Percentiles rank a stretch among this genome's conserved stretches.
These are phyloP conservation scores for Rehmannia glutinosa DNA, from an alignment of 257 asterid genomes.

Conservation along the genomic window DNA sequence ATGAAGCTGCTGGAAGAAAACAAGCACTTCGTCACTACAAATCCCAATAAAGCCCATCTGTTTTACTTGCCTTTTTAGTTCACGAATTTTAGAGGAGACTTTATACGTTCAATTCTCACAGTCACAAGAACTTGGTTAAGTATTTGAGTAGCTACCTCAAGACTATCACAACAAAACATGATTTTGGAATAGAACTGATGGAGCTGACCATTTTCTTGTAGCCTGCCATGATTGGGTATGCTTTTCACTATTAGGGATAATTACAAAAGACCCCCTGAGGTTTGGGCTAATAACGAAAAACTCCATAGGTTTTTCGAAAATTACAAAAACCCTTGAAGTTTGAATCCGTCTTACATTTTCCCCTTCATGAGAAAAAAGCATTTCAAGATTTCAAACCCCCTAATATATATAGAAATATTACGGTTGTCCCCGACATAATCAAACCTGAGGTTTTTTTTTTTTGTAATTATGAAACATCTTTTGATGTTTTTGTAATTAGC, in stretches of 20 bases:
- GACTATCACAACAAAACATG: constrained; percentile 40
- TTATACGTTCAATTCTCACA: constrained; percentile 63
- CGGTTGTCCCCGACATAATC: too few species aligned
- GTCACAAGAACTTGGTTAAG: constrained; percentile 39
- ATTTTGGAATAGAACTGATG: constrained; percentile 60
- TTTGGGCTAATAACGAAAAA: not conserved
- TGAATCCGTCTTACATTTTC: too few species aligned
- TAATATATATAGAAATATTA: too few species aligned
- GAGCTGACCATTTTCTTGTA: constrained; percentile 74
- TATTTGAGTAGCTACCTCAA: constrained; percentile 48
- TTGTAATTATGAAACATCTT: too few species aligned
- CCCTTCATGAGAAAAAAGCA: too few species aligned
- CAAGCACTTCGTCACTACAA: constrained; percentile 44
- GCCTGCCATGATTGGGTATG: constrained; percentile 93
- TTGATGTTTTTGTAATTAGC: too few species aligned
- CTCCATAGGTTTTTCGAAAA: not conserved
- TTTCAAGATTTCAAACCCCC: too few species aligned
- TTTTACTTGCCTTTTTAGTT: constrained; percentile 74
- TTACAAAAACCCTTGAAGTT: not conserved
- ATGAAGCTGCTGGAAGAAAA: constrained; percentile 61
- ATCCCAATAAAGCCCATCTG: constrained; percentile 54
- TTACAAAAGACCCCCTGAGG: not conserved
- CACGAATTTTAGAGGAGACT: constrained; percentile 43
- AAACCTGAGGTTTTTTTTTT: too few species aligned
- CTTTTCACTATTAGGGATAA: not conserved